Evolutionary conservation across 164 flowering plant genomes (phyloP), one percentile per base, ranked within the genome.

Genomic region (Piper betle): DNA sequence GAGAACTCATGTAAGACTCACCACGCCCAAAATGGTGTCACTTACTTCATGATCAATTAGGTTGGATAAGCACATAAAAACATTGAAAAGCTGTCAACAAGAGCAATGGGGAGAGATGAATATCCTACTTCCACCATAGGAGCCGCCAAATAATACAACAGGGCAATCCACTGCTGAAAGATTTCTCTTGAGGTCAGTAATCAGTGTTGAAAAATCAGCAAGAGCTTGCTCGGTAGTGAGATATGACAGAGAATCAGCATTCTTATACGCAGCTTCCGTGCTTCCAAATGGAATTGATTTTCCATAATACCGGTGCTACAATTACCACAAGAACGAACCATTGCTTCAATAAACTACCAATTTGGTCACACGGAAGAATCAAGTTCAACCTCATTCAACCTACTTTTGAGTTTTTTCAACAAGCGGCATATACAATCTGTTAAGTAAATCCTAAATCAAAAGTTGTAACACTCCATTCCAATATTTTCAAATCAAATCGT

Each of bases 301-400:
- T n/a, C 96, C 98, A 71, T 92, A 92, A 67, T 85, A 92, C 52
- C 95, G 78, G 73, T 92, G 98, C 96, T 92, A 79, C 69, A 18
- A 66, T 67, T 54, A 16, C 52, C 11, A 48, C 42, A 55, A 53
- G 2, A 9, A 33, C 15, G 8, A 37, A 15, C 15, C 5, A 57
- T 6, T 2, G 11, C 52, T 46, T 46, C 10, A 46, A 46, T 46
- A 46, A 46, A 46, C 50, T 46, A 46, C 50, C 15, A 46, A 46
- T 10, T 46, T 46, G 15, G 15, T 42, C 6, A 1, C 11, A 42
- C 15, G 15, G 2, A 15, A 46, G 15, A 46, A 15, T 2, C 7
- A 6, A 11, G 11, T 6, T 42, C 46, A 42, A 6, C 11, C 9
- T 42, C 11, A 11, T 42, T 12, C 3, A 10, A 15, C 50, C 10